Conservation (phyloP, 2,329 filamentous ascomycete genomes). For the Thelonectria olida region DNA sequence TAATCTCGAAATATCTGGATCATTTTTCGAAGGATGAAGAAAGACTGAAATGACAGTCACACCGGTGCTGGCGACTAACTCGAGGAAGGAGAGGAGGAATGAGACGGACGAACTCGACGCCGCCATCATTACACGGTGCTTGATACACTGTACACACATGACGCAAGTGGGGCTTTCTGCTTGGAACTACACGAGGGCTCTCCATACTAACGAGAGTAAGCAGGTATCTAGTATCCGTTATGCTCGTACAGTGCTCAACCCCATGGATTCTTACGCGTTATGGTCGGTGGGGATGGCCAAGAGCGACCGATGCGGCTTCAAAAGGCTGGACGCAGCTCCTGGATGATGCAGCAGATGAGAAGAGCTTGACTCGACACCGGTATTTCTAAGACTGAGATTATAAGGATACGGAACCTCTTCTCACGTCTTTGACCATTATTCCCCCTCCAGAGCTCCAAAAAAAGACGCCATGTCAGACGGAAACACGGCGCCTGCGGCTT, state of each 20-base stretch:
- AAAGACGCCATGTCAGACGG: constrained; percentile 18
- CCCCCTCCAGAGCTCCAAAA: not conserved
- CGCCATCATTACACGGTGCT: constrained; percentile 25
- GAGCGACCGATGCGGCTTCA: constrained; percentile 22
- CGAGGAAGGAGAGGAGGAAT: not conserved
- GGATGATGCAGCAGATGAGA: not conserved
- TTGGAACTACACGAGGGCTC: constrained; percentile 21
- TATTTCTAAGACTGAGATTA: too few relatives aligned
- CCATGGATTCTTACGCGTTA: constrained; percentile 40
- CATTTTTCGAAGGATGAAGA: not conserved
- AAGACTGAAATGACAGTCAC: not conserved
- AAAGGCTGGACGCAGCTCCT: constrained; percentile 21
- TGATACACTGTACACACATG: constrained; percentile 10
- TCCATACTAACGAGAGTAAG: fast-evolving
- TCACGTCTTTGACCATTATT: not conserved
- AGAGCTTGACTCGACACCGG: not conserved
- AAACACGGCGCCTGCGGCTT: not conserved
- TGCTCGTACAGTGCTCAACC: constrained; percentile 36
- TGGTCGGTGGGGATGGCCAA: constrained; percentile 34
- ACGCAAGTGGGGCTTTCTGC: not conserved
- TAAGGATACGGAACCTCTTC: too few relatives aligned
- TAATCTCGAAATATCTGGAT: not conserved
- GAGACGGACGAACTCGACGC: constrained; percentile 20
- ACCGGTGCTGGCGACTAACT: not conserved
- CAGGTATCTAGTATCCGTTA: constrained; percentile 43